phyloP scores from a whole-genome alignment of 306 rosid species.

The Adenanthera pavonina region DNA sequence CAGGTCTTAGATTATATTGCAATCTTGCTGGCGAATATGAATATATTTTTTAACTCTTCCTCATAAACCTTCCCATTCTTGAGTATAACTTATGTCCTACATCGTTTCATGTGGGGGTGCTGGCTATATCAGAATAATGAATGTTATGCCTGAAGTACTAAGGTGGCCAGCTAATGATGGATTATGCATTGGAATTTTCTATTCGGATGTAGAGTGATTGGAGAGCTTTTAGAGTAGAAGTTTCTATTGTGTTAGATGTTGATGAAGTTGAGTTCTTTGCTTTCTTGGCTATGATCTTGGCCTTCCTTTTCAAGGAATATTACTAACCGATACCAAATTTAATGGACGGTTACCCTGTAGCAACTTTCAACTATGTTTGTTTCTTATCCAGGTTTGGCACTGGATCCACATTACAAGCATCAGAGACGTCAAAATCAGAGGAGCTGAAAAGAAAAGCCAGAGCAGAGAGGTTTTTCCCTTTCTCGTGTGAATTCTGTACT shows the following conservation, averaged over 20 bases:
- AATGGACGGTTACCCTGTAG: not conserved
- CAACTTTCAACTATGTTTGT: not conserved
- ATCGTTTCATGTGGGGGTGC: not conserved
- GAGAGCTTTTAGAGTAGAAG: not conserved
- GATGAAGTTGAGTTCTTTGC: not conserved
- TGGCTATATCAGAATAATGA: not conserved
- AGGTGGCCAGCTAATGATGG: not conserved
- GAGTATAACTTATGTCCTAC: not conserved
- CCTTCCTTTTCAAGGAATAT: not conserved
- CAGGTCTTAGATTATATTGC: not conserved
- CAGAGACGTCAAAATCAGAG: constrained; percentile 57
- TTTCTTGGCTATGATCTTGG: not conserved
- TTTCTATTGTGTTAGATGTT: not conserved
- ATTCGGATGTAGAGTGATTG: not conserved
- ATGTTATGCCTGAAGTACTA: not conserved
- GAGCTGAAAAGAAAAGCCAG: constrained; percentile 79
- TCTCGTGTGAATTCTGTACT: not conserved
- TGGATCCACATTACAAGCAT: constrained; percentile 42
- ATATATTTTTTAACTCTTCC: not conserved
- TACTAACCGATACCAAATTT: not conserved
- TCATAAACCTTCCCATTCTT: not conserved
- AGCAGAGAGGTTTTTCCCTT: constrained; percentile 67
- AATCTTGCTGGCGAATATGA: not conserved
- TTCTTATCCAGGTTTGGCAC: constrained; percentile 63
- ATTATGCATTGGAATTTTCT: not conserved